Evolutionary conservation across 371 early-diverging fungal species (phyloP), one percentile per base, ranked within the genome.

Genomic region (Haplosporangium sp.): DNA sequence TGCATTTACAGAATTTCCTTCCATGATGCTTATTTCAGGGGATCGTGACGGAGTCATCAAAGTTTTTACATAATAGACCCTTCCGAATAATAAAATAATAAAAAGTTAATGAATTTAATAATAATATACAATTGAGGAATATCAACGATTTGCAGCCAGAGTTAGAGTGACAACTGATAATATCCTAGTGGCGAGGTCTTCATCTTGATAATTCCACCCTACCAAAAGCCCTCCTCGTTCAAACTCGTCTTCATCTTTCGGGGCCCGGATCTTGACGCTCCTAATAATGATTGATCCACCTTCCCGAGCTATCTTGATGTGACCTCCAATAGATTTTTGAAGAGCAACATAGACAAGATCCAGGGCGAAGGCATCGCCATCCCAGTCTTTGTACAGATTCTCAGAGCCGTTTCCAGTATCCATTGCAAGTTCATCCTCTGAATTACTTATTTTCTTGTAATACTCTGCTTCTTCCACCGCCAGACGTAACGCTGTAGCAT

Each of bases 11-110:
- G 92, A 91, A 66, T 76, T 90, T 48, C 94, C 96, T 0, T 92
- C 91, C 74, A 92, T 92, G 50, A 91, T 94, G 91, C 74, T 94
- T 13, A 91, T 96, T 27, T 89, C 90, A 63, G 91, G 89, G n/a
- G 92, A 93, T 63, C 84, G 94, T 44, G 94, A 95, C 81, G 96
- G 96, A 27, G 90, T 93, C 34, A 89, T 96, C 48, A 94, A 94
- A 65, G 91, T 95, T 35, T 84, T 90, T 44, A 69, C 39, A 39
- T 59, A 39, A 38, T 27, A 27, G 55, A 17, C 48, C 4, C 17
- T 48, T 48, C 17, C 2, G 27, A 27, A 27, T 27, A 17, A 17
- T 55, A 55, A 55, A 13, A 34, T 27, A 55, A 27, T 34, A 27
- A 55, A 27, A 7, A 5, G 7, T 27, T 52, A 17, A 44, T 11